Conservation (phyloP, 352 stramenopile genomes). For the Globisporangium canariense region DNA sequence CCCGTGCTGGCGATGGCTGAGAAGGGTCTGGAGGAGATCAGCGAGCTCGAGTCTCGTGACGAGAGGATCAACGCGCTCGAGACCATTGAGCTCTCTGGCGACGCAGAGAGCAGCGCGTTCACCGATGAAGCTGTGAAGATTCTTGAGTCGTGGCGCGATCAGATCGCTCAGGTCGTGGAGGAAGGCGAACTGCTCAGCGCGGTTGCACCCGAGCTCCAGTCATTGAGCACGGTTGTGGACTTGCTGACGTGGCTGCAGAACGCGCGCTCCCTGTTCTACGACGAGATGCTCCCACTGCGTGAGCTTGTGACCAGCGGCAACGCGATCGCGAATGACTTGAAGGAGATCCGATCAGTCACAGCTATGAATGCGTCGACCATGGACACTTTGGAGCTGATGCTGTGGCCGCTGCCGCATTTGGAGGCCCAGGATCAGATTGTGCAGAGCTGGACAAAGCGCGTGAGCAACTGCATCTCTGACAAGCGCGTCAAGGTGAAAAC, state of each 20-base stretch:
- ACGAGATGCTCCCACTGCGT: slow-evolving; percentile 61
- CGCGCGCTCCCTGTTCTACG: slow-evolving; percentile 76
- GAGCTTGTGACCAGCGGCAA: slow-evolving; percentile 56
- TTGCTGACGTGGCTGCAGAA: slow-evolving; percentile 77
- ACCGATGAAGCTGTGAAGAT: slow-evolving; percentile 68
- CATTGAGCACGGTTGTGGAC: slow-evolving; percentile 44
- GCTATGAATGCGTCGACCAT: slow-evolving; percentile 31
- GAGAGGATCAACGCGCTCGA: slow-evolving; percentile 60
- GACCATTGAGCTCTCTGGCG: slow-evolving; percentile 40
- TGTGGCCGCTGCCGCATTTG: slow-evolving; percentile 77
- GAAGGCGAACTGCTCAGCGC: slow-evolving; percentile 71
- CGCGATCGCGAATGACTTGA: slow-evolving; percentile 31
- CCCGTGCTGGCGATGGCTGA: slow-evolving; percentile 61
- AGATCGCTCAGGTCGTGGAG: slow-evolving; percentile 51
- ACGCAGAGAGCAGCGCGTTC: slow-evolving; percentile 26
- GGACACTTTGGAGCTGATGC: slow-evolving; percentile 41
- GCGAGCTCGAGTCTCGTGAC: slow-evolving; percentile 63
- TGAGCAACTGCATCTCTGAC: slow-evolving; percentile 52
- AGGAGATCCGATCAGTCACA: slow-evolving; percentile 18
- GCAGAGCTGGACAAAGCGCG: slow-evolving; percentile 54
- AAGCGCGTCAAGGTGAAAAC: slow-evolving; percentile 58
- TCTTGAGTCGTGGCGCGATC: slow-evolving; percentile 66
- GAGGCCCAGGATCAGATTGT: slow-evolving; percentile 62
- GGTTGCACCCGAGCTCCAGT: slow-evolving; percentile 52
- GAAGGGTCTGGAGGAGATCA: slow-evolving; percentile 59